Base-by-base conservation (phyloP, 139 green algal species). In the Nannochloris sp. region DNA sequence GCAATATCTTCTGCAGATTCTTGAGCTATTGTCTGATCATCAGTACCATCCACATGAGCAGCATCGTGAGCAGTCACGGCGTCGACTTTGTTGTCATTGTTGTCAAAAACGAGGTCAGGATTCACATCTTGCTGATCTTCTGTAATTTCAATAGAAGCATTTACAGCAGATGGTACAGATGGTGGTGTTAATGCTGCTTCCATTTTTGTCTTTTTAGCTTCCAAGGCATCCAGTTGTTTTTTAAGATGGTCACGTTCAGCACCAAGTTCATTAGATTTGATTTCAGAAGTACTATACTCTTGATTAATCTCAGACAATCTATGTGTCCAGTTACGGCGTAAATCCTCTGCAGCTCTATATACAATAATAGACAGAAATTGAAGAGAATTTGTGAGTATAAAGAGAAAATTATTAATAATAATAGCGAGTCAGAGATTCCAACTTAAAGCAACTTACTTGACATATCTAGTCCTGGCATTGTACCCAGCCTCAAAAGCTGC, bases 1-100 rank as follows among this genome's bases (percentile, higher is more conserved):
- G 74, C 78, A 10, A 76, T 59, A 35, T 85, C 79, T 59, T 82
- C 73, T 15, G 76, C 59, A 4, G 60, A 58, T 47, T 72, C 47
- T 44, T 68, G n/a, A n/a, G n/a, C n/a, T n/a, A n/a, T n/a, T n/a
- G n/a, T n/a, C n/a, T n/a, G n/a, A n/a, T n/a, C n/a, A n/a, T n/a
- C n/a, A n/a, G n/a, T n/a, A n/a, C n/a, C 56, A 57, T 75, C 65
- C 19, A 66, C 58, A 8, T 45, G 15, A 19, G 34, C 33, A 24
- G 61, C 66, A 38, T 77, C 67, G 54, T 67, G 45, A 24, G 31
- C 61, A 14, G 23, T 19, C 39, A 19, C 34, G 1, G 67, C 42
- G n/a, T 47, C 57, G 0, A 19, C n/a, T n/a, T n/a, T n/a, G n/a
- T n/a, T n/a, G n/a, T n/a, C n/a, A n/a, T n/a, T n/a, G n/a, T n/a